Conservation (phyloP, 352 stramenopile genomes). For the Pythium brachiatum region DNA sequence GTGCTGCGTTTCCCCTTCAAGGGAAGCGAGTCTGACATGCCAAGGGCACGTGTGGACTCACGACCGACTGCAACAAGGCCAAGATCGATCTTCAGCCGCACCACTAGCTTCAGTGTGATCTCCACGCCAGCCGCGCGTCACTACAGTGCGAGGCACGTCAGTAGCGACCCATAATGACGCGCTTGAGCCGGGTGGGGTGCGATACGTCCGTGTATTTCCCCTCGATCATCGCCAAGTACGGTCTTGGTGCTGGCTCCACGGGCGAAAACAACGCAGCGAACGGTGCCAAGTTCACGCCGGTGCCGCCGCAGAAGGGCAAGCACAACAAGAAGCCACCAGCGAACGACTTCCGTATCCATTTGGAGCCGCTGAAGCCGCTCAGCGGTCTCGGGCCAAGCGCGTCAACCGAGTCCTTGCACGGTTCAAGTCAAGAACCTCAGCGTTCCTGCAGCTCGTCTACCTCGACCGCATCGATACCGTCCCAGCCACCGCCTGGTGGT, state of each 20-base stretch:
- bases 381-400: constrained; percentile 23
- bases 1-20: no score
- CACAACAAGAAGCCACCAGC: constrained; percentile 49
- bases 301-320: constrained; percentile 52
- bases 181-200: constrained; percentile 34
- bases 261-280: constrained; percentile 28
- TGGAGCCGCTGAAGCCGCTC: constrained; percentile 54
- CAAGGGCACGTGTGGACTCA: neutral
- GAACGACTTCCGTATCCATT: constrained; percentile 56
- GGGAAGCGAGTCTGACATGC: no score
- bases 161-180: constrained; percentile 24
- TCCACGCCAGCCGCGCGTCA: neutral
- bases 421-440: neutral
- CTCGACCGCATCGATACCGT: neutral
- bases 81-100: neutral
- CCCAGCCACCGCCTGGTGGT: neutral
- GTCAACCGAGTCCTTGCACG: constrained; percentile 14
- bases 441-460: neutral
- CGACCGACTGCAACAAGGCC: neutral
- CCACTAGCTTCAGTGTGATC: no score
- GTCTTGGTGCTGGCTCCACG: constrained; percentile 17
- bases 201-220: constrained; percentile 50
- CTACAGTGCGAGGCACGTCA: neutral
- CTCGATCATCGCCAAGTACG: constrained; percentile 37
- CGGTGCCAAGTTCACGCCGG: constrained; percentile 32